A percentile compares a stretch with the other conserved stretches of the same genome.
phyloP scores from a whole-genome alignment of 768 basidiomycete genomes.

The Omphalotus guepiniiformis region DNA sequence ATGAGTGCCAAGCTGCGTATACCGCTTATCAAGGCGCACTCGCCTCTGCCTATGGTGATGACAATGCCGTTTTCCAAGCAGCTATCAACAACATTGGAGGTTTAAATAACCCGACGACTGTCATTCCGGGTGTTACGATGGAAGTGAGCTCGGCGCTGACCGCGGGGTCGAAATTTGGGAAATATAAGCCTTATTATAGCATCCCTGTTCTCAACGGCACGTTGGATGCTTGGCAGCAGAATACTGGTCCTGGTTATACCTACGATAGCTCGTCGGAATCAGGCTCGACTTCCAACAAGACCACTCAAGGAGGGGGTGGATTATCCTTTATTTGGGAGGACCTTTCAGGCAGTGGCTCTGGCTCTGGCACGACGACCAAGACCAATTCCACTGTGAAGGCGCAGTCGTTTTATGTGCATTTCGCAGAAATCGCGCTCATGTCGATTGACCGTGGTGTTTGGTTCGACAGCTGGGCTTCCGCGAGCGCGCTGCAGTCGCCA shows the following conservation, averaged over 20 bases:
- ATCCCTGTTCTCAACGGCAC: constrained; percentile 2
- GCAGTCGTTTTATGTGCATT: background rate
- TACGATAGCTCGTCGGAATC: background rate
- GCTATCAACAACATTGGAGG: constrained; percentile 1
- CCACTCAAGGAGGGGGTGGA: background rate
- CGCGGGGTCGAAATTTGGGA: background rate
- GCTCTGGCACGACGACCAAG: background rate
- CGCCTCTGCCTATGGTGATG: background rate
- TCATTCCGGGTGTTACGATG: constrained; percentile 1
- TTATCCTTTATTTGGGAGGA: constrained; percentile 5
- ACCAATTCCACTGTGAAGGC: background rate
- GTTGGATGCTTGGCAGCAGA: constrained; percentile 2
- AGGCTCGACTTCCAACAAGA: background rate
- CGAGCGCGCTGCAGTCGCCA: background rate
- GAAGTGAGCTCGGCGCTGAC: background rate
- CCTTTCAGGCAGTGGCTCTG: constrained; percentile 1
- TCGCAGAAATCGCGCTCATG: constrained; percentile 1
- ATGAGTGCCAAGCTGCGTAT: background rate
- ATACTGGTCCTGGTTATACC: background rate
- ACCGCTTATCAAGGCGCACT: constrained; percentile 1
- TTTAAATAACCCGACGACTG: background rate
- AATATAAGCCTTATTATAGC: constrained; percentile 3
- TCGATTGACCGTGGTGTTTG: constrained; percentile 1
- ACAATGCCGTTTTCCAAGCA: constrained; percentile 3
- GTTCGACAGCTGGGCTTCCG: background rate